phyloP scores from a whole-genome alignment of 768 basidiomycete genomes.

The Termitomyces sp. region DNA sequence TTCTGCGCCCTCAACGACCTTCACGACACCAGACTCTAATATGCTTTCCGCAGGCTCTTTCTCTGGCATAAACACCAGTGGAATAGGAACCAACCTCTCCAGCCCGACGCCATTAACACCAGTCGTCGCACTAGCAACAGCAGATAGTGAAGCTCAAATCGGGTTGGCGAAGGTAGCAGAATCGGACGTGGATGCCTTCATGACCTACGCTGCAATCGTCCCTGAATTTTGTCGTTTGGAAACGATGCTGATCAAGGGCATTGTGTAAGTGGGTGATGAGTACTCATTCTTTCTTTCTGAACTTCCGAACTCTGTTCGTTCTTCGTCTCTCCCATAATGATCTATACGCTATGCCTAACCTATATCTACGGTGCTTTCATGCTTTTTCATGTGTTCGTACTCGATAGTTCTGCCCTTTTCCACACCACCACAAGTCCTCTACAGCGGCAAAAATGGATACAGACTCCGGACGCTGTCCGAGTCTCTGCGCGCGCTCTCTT shows the following conservation, averaged over 20 bases:
- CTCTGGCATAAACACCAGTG: slow-evolving; percentile 25
- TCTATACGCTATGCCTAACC: slow-evolving; percentile 2
- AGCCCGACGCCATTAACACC: slow-evolving; percentile 61
- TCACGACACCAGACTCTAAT: slow-evolving; percentile 60
- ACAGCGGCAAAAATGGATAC: slow-evolving; percentile 14
- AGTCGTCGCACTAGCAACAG: slow-evolving; percentile 64
- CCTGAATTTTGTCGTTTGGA: slow-evolving; percentile 81
- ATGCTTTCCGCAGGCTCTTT: slow-evolving; percentile 22
- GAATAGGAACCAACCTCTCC: slow-evolving; percentile 32
- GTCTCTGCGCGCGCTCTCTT: slow-evolving; percentile 2
- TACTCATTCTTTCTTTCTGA: background rate
- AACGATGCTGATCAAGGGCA: slow-evolving; percentile 66
- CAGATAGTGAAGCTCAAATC: slow-evolving; percentile 66
- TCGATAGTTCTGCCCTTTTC: background rate
- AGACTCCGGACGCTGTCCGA: slow-evolving; percentile 6
- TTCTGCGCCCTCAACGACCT: slow-evolving; percentile 36
- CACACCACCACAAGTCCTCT: background rate
- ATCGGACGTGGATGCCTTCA: slow-evolving; percentile 77
- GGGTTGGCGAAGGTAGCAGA: slow-evolving; percentile 81
- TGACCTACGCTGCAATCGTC: slow-evolving; percentile 81
- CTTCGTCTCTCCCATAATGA: slow-evolving; percentile 1
- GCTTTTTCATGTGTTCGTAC: slow-evolving; percentile 4
- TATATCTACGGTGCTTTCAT: slow-evolving; percentile 10
- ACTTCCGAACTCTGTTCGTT: background rate
- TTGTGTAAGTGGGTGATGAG: slow-evolving; percentile 28